Percentiles rank a stretch among this genome's conserved stretches.
Conservation (phyloP, 306 rosid genomes). For the Castanea crenata region DNA sequence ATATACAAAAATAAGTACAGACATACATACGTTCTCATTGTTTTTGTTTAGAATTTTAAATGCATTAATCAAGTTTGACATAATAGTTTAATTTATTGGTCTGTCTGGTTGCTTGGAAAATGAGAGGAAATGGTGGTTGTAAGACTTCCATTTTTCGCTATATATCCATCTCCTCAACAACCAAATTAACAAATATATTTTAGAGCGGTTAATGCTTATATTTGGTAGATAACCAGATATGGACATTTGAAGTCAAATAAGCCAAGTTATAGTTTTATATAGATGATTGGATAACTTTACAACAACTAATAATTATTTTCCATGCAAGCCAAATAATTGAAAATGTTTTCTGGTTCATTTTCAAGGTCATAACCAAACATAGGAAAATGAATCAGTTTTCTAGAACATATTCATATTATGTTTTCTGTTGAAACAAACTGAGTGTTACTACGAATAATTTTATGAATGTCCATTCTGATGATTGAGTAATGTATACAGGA, state of each 20-base stretch:
- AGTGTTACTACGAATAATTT: neutral
- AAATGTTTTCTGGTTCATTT: too few species aligned
- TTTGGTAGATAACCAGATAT: neutral
- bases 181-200: neutral
- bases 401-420: too few species aligned
- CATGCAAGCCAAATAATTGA: too few species aligned
- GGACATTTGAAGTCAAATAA: neutral
- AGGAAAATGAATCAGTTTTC: too few species aligned
- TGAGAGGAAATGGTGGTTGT: too few species aligned
- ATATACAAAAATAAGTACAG: neutral
- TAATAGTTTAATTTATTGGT: too few species aligned
- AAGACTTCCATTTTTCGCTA: too few species aligned
- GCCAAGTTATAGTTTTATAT: neutral
- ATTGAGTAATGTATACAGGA: slow-evolving; percentile 49
- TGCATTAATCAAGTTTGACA: too few species aligned
- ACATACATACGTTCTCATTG: neutral
- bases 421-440: too few species aligned
- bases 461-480: neutral
- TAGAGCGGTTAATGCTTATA: neutral
- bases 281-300: neutral
- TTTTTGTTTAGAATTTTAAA: neutral
- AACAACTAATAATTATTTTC: too few species aligned
- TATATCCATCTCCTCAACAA: neutral
- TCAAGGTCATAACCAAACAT: too few species aligned
- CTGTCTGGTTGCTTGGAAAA: too few species aligned